Base-by-base conservation (phyloP, 768 basidiomycete species). In the Aureoboletus auriporus region DNA sequence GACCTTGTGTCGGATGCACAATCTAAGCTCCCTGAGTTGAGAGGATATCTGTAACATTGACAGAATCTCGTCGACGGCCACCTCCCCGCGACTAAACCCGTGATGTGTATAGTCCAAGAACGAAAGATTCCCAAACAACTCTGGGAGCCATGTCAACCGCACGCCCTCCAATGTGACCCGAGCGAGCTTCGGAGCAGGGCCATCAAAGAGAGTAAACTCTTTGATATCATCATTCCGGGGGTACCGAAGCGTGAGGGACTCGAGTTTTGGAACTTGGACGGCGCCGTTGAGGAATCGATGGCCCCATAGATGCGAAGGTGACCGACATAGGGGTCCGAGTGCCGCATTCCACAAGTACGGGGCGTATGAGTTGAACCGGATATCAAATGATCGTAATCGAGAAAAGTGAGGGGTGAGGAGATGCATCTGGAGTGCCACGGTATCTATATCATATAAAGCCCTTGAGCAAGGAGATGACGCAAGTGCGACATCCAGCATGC, bases 71-170 rank as follows among this genome's bases (percentile, higher is more conserved):
- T 72, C 59, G 8, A 80, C 72, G 3, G 82, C 79, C 46, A 76
- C 72, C 50, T 75, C 67, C 5, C 80, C 84, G 16, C 62, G 65
- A 34, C 75, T 84, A 65, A 86, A 84, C 17, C 81, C 79, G 50
- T 86, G 85, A 55, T 88, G 85, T 1, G 82, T 80, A 55, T 86
- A 88, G 63, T 87, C 81, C 37, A 89, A 72, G 57, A 70, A 78
- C 6, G 75, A 77, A 38, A 88, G 69, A 59, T 83, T 82, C 34
- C 70, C 68, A 56, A 82, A 87, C 30, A 87, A 69, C 9, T 76
- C 76, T 30, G 84, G 79, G 11, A 75, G 60, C 84, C 84, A 86
- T 4, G 73, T 65, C 44, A 88, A 62, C 50, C 81, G 75, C 36
- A 86, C 75, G 4, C 86, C 86, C 46, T 84, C 77, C n/a, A 87